Evolutionary conservation across 73 alveolate genomes (phyloP).

Genomic region (Tetrahymena malaccensis): DNA sequence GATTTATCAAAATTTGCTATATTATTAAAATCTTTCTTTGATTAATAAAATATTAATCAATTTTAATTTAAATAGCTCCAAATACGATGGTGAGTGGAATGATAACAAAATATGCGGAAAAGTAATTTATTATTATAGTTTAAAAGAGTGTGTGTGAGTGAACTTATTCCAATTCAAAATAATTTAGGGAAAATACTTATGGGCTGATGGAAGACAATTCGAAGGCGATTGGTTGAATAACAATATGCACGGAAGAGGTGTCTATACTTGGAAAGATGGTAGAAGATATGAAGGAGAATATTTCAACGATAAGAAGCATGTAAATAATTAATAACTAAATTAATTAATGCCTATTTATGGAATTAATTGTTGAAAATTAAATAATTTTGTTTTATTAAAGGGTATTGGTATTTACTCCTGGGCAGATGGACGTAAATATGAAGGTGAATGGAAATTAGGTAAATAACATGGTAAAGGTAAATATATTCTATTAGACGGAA

Average conservation of each 20-base stretch:
- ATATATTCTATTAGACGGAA: constrained; percentile 47
- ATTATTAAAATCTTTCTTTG: too few relatives aligned
- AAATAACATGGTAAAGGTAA: constrained; percentile 61
- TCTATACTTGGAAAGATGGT: background rate
- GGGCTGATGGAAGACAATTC: background rate
- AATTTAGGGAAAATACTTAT: background rate
- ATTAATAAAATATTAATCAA: too few relatives aligned
- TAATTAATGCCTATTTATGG: background rate
- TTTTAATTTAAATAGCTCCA: constrained; percentile 26
- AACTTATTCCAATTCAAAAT: background rate
- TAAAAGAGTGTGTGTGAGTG: background rate
- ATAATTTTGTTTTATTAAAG: background rate
- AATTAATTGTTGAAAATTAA: background rate
- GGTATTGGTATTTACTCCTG: constrained; percentile 68
- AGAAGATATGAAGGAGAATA: background rate
- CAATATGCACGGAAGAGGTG: background rate
- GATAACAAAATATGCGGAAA: constrained; percentile 39
- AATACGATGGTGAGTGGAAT: constrained; percentile 73
- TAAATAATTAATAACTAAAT: too few relatives aligned
- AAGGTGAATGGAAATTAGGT: constrained; percentile 65
- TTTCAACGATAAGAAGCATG: background rate
- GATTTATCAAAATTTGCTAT: background rate
- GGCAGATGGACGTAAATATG: constrained; percentile 64
- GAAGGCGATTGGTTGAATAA: background rate
- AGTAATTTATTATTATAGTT: constrained; percentile 7